phyloP scores from a whole-genome alignment of 1,139 yeast genomes.

The Suhomyces chickasaworum region DNA sequence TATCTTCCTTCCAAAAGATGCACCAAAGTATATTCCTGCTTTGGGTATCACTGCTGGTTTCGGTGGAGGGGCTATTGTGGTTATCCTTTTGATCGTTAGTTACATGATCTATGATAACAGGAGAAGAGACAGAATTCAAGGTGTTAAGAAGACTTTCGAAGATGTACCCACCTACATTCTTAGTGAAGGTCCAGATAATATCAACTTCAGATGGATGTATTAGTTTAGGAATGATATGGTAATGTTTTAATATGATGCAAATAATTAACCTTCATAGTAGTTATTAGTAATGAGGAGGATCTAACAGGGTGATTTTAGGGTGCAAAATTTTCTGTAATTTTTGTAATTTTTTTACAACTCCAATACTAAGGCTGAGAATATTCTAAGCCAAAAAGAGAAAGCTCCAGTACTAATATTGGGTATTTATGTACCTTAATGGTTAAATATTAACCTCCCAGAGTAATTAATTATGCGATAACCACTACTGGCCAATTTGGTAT shows the following conservation, averaged over 20 bases:
- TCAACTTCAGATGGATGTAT: conserved; percentile 53
- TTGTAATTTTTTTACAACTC: no score
- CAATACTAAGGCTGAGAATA: neutral
- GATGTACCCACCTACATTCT: conserved; percentile 49
- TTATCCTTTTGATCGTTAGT: conserved; percentile 25
- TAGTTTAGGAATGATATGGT: conserved; percentile 15
- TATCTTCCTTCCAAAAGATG: conserved; percentile 31
- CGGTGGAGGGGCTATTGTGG: conserved; percentile 33
- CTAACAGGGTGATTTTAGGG: neutral
- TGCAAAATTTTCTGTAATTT: neutral
- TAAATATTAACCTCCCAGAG: neutral
- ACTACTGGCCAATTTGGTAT: conserved; percentile 6
- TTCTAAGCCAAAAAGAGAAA: neutral
- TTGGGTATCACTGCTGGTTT: conserved; percentile 38
- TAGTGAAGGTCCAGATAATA: conserved; percentile 47
- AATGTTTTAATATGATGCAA: neutral
- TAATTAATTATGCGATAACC: conserved; percentile 7
- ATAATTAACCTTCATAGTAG: no score
- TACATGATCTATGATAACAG: conserved; percentile 43
- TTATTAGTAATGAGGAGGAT: neutral
- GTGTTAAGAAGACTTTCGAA: conserved; percentile 40
- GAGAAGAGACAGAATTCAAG: conserved; percentile 43
- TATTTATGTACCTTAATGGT: conserved; percentile 3
- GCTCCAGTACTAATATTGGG: neutral
- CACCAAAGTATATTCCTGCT: conserved; percentile 34